Base-by-base conservation (phyloP, 208 protist genomes). In the Acanthamoeba culbertsoni region DNA sequence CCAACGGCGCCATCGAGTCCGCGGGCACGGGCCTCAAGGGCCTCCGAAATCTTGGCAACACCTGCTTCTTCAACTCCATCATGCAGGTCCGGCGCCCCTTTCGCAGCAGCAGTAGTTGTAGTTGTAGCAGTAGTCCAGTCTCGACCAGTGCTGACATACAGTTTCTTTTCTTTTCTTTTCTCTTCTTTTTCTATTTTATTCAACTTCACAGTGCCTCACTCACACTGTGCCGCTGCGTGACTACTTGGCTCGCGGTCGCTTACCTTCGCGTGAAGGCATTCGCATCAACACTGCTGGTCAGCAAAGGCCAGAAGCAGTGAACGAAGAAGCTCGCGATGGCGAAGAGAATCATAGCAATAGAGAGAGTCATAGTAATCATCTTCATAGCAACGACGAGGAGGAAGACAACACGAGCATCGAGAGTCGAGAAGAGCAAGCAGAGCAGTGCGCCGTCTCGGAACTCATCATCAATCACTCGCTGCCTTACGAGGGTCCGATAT, bases 1-100 rank as follows among this genome's bases (percentile, higher is more conserved):
- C 31, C 48, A n/a, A 48, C 51, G 33, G 18, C 5, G 7, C 20
- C 31, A 37, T n/a, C 79, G 48, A 33, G 35, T 23, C 31, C 16
- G 28, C 91, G 43, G 82, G 91, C 10, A 59, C 45, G 46, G 93
- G 93, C 45, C 16, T 95, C 20, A 94, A 94, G 40, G 94, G 94
- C 26, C 57, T 95, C 42, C n/a, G 57, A 31, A 95, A 95, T 79
- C 45, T 95, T n/a, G 94, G 94, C 23, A 95, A 95, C 37, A 95
- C 94, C 37, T 95, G 94, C 45, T 95, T 95, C 55, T 95, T 95
- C 48, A 95, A 95, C 43, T 95, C 94, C 14, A 90, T 95, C 31
- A 77, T 95, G 55, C 94, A 95, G 59, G 91, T 82, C 10, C 90
- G n/a, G n/a, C n/a, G n/a, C n/a, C n/a, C n/a, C n/a, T n/a, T n/a